A percentile compares a stretch with the other conserved stretches of the same genome.
phyloP scores from a whole-genome alignment of 2,329 filamentous ascomycete genomes.

The Fusarium sp. region DNA sequence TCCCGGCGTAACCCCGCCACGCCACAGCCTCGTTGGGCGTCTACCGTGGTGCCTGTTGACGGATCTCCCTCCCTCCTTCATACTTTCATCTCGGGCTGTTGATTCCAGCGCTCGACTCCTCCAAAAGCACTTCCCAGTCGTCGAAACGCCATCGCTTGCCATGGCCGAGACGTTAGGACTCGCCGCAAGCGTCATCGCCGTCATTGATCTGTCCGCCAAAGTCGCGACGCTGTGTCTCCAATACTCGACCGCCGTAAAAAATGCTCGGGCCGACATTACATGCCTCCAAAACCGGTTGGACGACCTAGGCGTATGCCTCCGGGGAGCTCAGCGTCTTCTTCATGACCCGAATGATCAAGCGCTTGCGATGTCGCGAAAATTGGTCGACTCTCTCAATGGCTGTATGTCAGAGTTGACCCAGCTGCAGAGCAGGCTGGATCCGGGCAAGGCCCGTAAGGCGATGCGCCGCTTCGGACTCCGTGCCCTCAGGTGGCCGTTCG shows the following conservation, averaged over 20 bases:
- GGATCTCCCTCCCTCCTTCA: background rate
- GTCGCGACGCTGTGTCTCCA: background rate
- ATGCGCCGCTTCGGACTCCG: conserved; percentile 11
- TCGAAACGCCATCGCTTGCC: background rate
- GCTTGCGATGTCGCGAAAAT: conserved; percentile 4
- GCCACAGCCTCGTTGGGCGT: background rate
- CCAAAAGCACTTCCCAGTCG: background rate
- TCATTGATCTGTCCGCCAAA: background rate
- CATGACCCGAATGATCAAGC: background rate
- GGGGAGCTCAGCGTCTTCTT: conserved; percentile 2
- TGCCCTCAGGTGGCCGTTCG: conserved; percentile 22
- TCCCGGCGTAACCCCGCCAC: background rate
- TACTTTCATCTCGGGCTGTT: background rate
- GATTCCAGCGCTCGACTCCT: background rate
- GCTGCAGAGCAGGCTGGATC: background rate
- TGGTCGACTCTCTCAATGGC: conserved; percentile 8
- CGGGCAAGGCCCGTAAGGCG: background rate
- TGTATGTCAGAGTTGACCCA: background rate
- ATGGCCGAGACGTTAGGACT: background rate
- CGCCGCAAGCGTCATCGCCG: background rate
- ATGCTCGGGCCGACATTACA: conserved; percentile 8
- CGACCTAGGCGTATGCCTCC: conserved; percentile 1
- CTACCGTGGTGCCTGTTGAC: background rate
- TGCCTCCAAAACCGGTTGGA: conserved; percentile 2
- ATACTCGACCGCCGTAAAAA: conserved; percentile 25